phyloP scores from a whole-genome alignment of 495 filamentous ascomycete genomes.

The Penicillium ucsense region DNA sequence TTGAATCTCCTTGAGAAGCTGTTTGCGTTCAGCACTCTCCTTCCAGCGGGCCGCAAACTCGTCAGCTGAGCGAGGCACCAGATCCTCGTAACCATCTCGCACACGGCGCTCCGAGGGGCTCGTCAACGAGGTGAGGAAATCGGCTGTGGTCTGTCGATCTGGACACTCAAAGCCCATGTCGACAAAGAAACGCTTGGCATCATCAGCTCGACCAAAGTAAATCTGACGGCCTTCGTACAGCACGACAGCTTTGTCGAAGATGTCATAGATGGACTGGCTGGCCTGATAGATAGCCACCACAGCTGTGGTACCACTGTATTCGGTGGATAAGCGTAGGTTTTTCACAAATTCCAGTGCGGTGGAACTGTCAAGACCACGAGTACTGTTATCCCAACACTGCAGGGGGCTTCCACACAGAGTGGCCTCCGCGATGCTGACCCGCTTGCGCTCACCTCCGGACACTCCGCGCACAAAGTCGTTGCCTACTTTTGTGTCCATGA shows the following conservation, averaged over 20 bases:
- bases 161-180: conserved; percentile 49
- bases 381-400: conserved; percentile 76
- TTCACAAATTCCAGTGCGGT: conserved; percentile 64
- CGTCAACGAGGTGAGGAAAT: conserved; percentile 65
- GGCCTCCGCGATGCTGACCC: conserved; percentile 43
- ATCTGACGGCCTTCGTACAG: conserved; percentile 55
- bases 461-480: conserved; percentile 50
- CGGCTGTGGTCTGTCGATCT: conserved; percentile 49
- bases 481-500: conserved; percentile 38
- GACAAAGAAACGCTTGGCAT: conserved; percentile 50
- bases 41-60: conserved; percentile 55
- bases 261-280: conserved; percentile 67
- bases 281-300: conserved; percentile 81
- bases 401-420: conserved; percentile 55
- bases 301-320: conserved; percentile 61
- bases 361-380: conserved; percentile 73
- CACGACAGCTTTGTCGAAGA: conserved; percentile 50
- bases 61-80: conserved; percentile 55
- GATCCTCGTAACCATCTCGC: conserved; percentile 47
- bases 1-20: conserved; percentile 36
- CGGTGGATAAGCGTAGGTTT: conserved; percentile 60
- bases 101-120: conserved; percentile 51
- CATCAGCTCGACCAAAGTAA: conserved; percentile 47
- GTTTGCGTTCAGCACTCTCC: conserved; percentile 38
- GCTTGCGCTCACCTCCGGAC: conserved; percentile 77